A percentile compares a stretch with the other conserved stretches of the same genome.
Conservation (phyloP, 2,329 filamentous ascomycete species). For the Fusarium sp. region DNA sequence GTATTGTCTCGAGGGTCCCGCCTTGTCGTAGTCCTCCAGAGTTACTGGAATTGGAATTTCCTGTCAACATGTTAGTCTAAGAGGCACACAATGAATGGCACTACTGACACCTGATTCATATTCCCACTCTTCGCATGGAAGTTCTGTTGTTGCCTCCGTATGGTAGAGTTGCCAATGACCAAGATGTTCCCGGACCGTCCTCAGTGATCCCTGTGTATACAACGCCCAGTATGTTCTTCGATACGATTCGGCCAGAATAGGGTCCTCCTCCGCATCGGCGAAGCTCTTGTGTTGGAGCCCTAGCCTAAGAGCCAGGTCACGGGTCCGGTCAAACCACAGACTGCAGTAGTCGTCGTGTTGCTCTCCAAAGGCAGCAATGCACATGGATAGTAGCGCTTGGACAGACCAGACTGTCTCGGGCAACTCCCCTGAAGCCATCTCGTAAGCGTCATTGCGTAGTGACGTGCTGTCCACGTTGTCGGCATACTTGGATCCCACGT, state of each 20-base stretch:
- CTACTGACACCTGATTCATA: constrained; percentile 34
- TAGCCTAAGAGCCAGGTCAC: constrained; percentile 28
- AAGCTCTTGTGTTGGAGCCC: constrained; percentile 36
- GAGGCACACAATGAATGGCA: neutral
- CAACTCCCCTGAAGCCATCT: constrained; percentile 25
- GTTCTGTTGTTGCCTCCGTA: constrained; percentile 18
- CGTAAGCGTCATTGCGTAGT: constrained; percentile 23
- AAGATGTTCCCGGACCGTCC: constrained; percentile 24
- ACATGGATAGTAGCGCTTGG: constrained; percentile 36
- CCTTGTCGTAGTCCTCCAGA: constrained; percentile 28
- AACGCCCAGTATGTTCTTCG: constrained; percentile 43
- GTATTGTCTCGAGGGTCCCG: neutral
- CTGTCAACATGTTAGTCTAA: constrained; percentile 19
- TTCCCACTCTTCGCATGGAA: constrained; percentile 43
- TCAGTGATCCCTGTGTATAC: constrained; percentile 36
- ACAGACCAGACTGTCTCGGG: constrained; percentile 38
- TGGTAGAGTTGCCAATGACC: constrained; percentile 20
- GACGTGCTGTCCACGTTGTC: constrained; percentile 7
- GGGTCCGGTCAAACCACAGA: constrained; percentile 18
- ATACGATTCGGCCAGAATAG: constrained; percentile 39
- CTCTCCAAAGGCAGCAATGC: constrained; percentile 34
- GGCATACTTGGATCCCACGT: constrained; percentile 39
- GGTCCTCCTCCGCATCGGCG: constrained; percentile 20
- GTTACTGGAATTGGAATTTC: constrained; percentile 27
- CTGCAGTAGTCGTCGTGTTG: neutral